These are phyloP conservation scores for Cyclocybe cylindracea DNA, from an alignment of 768 basidiomycete species.

Conservation along the genomic window DNA sequence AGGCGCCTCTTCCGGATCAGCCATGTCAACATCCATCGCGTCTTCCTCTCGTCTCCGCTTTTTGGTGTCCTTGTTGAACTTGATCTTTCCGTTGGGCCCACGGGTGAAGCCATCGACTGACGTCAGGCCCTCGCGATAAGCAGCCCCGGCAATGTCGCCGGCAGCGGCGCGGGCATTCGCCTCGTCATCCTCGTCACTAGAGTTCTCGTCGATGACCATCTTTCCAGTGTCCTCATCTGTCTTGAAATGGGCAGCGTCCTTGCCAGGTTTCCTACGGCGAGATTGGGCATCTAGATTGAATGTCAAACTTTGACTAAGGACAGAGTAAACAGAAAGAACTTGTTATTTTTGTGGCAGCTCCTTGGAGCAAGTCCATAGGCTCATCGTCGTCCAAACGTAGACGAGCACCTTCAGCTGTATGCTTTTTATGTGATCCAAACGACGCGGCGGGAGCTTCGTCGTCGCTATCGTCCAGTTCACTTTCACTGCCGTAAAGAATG, in stretches of 20 bases:
- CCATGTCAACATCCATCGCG: slow-evolving; percentile 65
- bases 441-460: slow-evolving; percentile 44
- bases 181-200: slow-evolving; percentile 43
- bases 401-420: slow-evolving; percentile 48
- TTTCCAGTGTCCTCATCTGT: slow-evolving; percentile 82
- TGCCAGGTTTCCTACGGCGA: slow-evolving; percentile 76
- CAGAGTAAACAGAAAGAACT: slow-evolving; percentile 38
- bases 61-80: slow-evolving; percentile 97
- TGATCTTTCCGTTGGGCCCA: slow-evolving; percentile 80
- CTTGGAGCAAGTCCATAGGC: slow-evolving; percentile 92
- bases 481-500: slow-evolving; percentile 95
- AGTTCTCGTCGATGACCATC: slow-evolving; percentile 70
- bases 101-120: slow-evolving; percentile 91
- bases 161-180: slow-evolving; percentile 37
- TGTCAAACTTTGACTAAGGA: background rate
- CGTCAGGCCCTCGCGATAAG: slow-evolving; percentile 81
- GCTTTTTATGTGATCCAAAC: slow-evolving; percentile 32
- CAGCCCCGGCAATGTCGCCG: slow-evolving; percentile 66
- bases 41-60: slow-evolving; percentile 78
- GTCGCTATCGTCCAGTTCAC: slow-evolving; percentile 77
- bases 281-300: slow-evolving; percentile 39
- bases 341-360: slow-evolving; percentile 68
- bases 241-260: slow-evolving; percentile 86
- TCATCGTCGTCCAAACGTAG: slow-evolving; percentile 88
- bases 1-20: slow-evolving; percentile 13